Base-by-base conservation (phyloP, 177 flowering plant genomes). In the Vitis hybrid region DNA sequence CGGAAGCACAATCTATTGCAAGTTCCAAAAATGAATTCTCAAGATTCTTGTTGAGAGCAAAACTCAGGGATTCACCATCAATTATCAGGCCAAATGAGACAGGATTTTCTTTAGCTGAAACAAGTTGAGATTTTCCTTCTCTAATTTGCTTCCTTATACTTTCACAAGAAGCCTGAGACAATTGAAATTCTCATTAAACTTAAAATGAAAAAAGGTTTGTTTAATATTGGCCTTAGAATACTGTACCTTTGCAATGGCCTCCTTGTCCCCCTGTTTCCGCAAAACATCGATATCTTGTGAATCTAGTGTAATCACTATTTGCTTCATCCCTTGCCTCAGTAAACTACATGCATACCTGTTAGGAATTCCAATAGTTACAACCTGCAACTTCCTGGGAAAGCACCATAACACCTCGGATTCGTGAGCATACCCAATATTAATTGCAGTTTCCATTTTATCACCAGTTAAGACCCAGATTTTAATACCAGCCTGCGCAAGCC, bases 401-500 rank as follows among this genome's bases (percentile, higher is more conserved):
- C 20, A 18, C 39, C 20, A 31, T 29, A 18, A 9, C 18, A 9
- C 18, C 20, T 1, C 10, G 2, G 18, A 73, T 33, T 33, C 49
- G 57, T 33, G 10, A 60, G 1, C 74, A 19, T 83, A 94, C 98
- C 98, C 98, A 63, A 94, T 92, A 75, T 94, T 94, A 48, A 90
- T 70, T 5, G 97, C 98, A 64, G 98, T 94, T 81, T 90, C 97
- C 90, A 86, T 80, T 72, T 90, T 93, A 70, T 93, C 97, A 16
- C 98, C 98, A 51, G 98, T 93, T 73, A 93, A 76, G 55, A 93
- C 88, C 98, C 98, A 93, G 68, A 93, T 77, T 78, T 82, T 91
- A 22, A 93, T 80, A 62, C 97, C 92, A 68, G 97, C 97, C 49
- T 78, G 82, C 10, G 86, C 82, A 66, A 94, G 93, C 76, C 82